phyloP scores from a whole-genome alignment of 2,329 filamentous ascomycete species.

The Ampelomyces quisqualis region DNA sequence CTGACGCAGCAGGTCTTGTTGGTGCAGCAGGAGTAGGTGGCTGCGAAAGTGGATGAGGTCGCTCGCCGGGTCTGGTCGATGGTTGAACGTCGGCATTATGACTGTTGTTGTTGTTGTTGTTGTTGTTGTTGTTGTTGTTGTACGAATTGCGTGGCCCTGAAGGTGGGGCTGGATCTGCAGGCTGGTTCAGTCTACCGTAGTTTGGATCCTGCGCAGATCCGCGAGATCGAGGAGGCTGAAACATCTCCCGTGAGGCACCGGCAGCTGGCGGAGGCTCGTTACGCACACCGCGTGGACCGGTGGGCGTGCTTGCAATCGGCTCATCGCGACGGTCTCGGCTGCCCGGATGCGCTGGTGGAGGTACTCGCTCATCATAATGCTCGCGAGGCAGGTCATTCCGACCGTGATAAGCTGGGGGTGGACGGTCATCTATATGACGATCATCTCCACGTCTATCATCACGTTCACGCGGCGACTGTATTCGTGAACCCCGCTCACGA shows the following conservation, averaged over 20 bases:
- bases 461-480: slow-evolving; percentile 32
- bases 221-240: slow-evolving; percentile 41
- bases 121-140: no score
- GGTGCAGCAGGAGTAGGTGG: slow-evolving; percentile 36
- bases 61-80: slow-evolving; percentile 24
- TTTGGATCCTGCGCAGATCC: slow-evolving; percentile 49
- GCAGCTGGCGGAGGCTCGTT: slow-evolving; percentile 26
- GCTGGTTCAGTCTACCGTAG: slow-evolving; percentile 52
- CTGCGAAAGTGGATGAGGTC: slow-evolving; percentile 29
- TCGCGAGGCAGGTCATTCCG: slow-evolving; percentile 31
- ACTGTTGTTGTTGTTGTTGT: no score
- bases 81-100: background rate
- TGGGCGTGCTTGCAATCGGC: slow-evolving; percentile 50
- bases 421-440: slow-evolving; percentile 32
- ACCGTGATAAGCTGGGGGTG: slow-evolving; percentile 22
- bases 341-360: slow-evolving; percentile 22
- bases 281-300: slow-evolving; percentile 54
- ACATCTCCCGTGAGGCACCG: slow-evolving; percentile 43
- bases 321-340: slow-evolving; percentile 46
- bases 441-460: slow-evolving; percentile 25
- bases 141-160: slow-evolving; percentile 55
- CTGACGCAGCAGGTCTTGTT: slow-evolving; percentile 36
- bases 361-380: slow-evolving; percentile 36
- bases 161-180: slow-evolving; percentile 52
- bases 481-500: slow-evolving; percentile 32